Conservation (phyloP, 768 basidiomycete species). For the Leccinum subgranulosum region DNA sequence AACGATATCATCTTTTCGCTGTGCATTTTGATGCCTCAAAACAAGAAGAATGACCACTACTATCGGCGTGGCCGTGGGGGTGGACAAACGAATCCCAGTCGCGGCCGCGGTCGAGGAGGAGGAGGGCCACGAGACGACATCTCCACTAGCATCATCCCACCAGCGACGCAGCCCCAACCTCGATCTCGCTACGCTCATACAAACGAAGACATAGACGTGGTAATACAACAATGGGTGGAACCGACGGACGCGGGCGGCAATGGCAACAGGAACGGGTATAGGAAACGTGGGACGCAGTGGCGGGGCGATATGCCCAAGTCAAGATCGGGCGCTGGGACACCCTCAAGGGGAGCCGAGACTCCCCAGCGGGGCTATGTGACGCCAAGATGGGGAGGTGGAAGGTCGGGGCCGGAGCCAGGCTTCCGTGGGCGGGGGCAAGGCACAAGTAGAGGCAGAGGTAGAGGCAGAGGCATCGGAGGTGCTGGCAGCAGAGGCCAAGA, state of each 20-base stretch:
- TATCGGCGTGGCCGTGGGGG: constrained; percentile 19
- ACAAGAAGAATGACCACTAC: constrained; percentile 15
- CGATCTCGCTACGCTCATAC: constrained; percentile 18
- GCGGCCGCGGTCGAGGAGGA: constrained; percentile 17
- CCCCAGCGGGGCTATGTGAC: constrained; percentile 8
- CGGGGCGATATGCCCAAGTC: constrained; percentile 3
- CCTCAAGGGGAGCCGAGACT: constrained; percentile 13
- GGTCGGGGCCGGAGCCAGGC: constrained; percentile 26
- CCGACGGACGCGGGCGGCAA: neutral
- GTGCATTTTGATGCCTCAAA: constrained; percentile 20
- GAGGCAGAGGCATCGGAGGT: neutral
- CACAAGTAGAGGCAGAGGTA: neutral
- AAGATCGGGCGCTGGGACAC: constrained; percentile 14
- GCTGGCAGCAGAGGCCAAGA: neutral
- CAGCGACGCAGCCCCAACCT: constrained; percentile 4
- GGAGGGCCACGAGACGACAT: constrained; percentile 1
- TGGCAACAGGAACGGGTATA: neutral
- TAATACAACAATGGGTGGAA: constrained; percentile 24
- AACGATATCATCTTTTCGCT: neutral
- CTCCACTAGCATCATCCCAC: neutral
- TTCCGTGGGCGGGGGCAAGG: constrained; percentile 15
- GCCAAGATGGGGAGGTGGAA: constrained; percentile 8
- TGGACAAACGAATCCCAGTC: constrained; percentile 14
- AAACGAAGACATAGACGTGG: constrained; percentile 21
- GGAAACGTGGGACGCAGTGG: constrained; percentile 3